Percentiles rank a stretch among this genome's conserved stretches.
Evolutionary conservation across 148 eudicot species (phyloP).

Genomic region (Mesembryanthemum crystallinum): DNA sequence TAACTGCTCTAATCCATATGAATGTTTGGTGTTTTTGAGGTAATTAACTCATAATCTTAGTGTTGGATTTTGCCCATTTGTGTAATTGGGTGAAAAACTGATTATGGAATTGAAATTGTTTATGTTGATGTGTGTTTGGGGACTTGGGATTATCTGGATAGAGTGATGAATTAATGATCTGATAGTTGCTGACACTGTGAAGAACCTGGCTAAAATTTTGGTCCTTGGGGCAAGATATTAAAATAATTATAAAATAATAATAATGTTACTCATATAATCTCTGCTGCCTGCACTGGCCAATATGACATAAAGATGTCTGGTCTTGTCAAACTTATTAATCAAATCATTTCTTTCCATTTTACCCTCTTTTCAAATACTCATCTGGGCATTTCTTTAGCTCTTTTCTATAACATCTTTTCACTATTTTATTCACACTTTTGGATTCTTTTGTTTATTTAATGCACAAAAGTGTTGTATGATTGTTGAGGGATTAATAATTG

Average conservation of each 20-base stretch:
- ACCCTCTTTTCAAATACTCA: constrained; percentile 13
- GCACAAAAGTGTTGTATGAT: not conserved
- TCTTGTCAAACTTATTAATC: constrained; percentile 47
- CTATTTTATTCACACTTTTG: constrained; percentile 6
- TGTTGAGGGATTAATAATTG: not conserved
- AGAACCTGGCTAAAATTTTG: not conserved
- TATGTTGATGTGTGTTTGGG: constrained; percentile 11
- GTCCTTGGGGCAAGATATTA: not conserved
- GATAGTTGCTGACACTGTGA: constrained; percentile 39
- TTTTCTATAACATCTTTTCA: constrained; percentile 2
- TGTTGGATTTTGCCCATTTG: too few relatives aligned
- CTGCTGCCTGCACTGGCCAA: constrained; percentile 28
- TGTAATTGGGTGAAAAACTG: too few relatives aligned
- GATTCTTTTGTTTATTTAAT: constrained; percentile 10
- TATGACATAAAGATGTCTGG: constrained; percentile 46
- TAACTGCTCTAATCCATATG: not conserved
- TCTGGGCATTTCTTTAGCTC: not conserved
- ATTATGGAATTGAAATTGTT: too few relatives aligned
- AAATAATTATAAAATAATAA: not conserved
- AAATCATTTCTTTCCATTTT: constrained; percentile 38
- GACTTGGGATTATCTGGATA: not conserved
- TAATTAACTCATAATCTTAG: too few relatives aligned
- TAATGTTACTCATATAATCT: not conserved
- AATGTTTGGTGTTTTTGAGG: not conserved
- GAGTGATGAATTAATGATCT: constrained; percentile 30